Percentiles rank a stretch among this genome's conserved stretches.
These are phyloP conservation scores for Hirschfeldia incana DNA, from an alignment of 345 rosid species.

Conservation along the genomic window DNA sequence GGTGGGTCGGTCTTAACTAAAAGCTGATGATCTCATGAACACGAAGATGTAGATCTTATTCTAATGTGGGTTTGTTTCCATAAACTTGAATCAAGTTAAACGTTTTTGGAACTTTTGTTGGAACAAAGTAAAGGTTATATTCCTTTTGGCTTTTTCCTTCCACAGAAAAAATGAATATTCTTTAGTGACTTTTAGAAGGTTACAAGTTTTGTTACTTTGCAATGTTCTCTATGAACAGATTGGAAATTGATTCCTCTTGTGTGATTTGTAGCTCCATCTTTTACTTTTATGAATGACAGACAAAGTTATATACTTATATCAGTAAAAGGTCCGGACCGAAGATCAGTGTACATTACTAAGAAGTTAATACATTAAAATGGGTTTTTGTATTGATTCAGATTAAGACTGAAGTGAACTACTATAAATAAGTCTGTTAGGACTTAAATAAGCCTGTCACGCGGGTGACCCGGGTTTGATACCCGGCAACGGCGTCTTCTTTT, in stretches of 20 bases:
- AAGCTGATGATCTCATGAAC: slow-evolving; percentile 34
- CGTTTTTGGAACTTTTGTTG: slow-evolving; percentile 15
- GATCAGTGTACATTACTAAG: background rate
- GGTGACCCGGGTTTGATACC: slow-evolving; percentile 95
- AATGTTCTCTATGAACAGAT: background rate
- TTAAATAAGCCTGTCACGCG: slow-evolving; percentile 70
- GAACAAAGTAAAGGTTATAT: slow-evolving; percentile 16
- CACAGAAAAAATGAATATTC: background rate
- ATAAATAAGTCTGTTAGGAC: too few relatives aligned
- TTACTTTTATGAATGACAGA: background rate
- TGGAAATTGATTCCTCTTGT: slow-evolving; percentile 6
- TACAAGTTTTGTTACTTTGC: slow-evolving; percentile 26
- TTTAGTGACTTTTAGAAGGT: slow-evolving; percentile 17
- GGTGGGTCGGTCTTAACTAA: slow-evolving; percentile 12
- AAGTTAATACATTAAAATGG: too few relatives aligned
- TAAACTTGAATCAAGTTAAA: background rate
- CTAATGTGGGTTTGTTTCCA: slow-evolving; percentile 12
- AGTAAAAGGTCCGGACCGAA: background rate
- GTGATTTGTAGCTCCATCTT: background rate
- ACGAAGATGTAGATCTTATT: slow-evolving; percentile 31
- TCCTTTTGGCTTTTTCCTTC: slow-evolving; percentile 11
- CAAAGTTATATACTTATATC: background rate
- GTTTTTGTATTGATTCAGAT: too few relatives aligned
- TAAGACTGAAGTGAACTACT: too few relatives aligned
- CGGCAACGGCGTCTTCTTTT: slow-evolving; percentile 22